Conservation (phyloP, 148 eudicot species). For the Rhododendron ovatum region DNA sequence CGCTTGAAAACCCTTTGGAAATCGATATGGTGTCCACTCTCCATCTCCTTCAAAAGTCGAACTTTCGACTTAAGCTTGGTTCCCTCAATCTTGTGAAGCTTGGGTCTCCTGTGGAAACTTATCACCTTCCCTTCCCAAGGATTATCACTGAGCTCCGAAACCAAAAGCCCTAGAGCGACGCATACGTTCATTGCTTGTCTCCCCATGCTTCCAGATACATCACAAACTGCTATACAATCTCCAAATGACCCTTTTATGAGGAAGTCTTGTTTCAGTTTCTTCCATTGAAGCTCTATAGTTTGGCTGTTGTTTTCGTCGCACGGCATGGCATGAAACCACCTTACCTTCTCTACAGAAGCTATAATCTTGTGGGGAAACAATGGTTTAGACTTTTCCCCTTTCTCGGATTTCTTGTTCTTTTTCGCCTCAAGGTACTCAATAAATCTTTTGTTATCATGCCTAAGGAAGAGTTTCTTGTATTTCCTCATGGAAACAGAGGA, state of each 20-base stretch:
- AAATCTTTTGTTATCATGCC: background rate
- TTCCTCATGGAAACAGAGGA: background rate
- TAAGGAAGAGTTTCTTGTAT: background rate
- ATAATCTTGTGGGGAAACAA: background rate
- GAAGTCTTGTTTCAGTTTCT: background rate
- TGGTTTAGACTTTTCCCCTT: background rate
- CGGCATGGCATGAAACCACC: no score
- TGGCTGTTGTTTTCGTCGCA: background rate
- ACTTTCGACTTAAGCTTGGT: background rate
- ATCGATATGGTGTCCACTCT: background rate
- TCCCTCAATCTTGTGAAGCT: background rate
- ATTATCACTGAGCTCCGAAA: background rate
- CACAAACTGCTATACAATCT: background rate
- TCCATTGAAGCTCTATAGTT: background rate
- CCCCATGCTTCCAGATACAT: background rate
- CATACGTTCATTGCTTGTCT: background rate
- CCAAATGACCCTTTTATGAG: background rate
- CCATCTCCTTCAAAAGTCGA: background rate
- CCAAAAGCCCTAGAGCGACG: background rate
- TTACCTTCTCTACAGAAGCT: background rate
- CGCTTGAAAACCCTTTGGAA: background rate
- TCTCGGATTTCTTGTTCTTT: background rate
- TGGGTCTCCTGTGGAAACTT: background rate
- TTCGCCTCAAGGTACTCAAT: background rate
- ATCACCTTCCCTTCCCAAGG: conserved; percentile 4